phyloP scores from a whole-genome alignment of 169 alveolate species.

The Plasmodium adleri region DNA sequence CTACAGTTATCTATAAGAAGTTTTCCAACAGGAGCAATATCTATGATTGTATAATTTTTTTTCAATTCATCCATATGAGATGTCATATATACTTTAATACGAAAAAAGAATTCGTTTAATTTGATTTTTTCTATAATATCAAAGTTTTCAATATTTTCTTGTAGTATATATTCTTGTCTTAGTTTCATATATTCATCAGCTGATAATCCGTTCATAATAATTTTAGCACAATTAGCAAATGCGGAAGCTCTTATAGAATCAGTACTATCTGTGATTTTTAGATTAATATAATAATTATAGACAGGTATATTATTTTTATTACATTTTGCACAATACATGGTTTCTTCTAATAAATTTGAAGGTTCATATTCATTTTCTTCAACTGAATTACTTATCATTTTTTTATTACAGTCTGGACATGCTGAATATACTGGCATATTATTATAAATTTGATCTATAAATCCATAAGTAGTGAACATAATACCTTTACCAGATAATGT shows the following conservation, averaged over 20 bases:
- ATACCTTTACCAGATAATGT: conserved; percentile 77
- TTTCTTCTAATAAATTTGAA: conserved; percentile 9
- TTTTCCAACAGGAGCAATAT: conserved; percentile 28
- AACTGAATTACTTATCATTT: conserved; percentile 75
- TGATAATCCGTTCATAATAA: conserved; percentile 72
- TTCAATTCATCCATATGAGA: conserved; percentile 72
- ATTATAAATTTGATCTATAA: conserved; percentile 68
- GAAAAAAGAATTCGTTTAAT: conserved; percentile 56
- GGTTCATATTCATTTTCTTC: conserved; percentile 21
- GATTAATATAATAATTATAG: conserved; percentile 79
- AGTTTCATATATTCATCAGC: conserved; percentile 66
- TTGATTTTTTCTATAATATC: conserved; percentile 49
- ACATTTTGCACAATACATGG: conserved; percentile 83
- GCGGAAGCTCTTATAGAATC: conserved; percentile 84
- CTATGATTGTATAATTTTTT: conserved; percentile 55
- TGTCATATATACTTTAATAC: conserved; percentile 65
- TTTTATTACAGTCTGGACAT: conserved; percentile 83
- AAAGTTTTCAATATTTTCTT: conserved; percentile 63
- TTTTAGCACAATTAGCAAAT: conserved; percentile 78
- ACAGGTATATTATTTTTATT: conserved; percentile 74
- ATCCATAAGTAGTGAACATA: conserved; percentile 70
- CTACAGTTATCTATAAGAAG: conserved; percentile 46
- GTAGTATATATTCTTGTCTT: conserved; percentile 41
- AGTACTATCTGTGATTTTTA: conserved; percentile 83
- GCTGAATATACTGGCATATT: conserved; percentile 77